Percentiles rank a stretch among this genome's conserved stretches.
phyloP scores from a whole-genome alignment of 2,329 filamentous ascomycete genomes.

The Botrytis cinerea region DNA sequence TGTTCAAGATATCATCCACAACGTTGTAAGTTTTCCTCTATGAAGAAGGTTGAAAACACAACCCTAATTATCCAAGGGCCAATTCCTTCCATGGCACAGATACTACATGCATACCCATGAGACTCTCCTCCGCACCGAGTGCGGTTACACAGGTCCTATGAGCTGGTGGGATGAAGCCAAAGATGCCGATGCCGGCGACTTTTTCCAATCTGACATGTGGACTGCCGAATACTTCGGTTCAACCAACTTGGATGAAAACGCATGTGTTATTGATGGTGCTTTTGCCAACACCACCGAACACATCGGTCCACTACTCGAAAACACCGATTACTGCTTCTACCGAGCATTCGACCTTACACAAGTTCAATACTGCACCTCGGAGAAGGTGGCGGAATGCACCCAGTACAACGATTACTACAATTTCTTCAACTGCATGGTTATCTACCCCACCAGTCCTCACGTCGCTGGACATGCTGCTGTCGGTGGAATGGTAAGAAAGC shows the following conservation, averaged over 20 bases:
- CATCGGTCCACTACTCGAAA: background rate
- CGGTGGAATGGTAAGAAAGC: background rate
- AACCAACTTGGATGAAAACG: background rate
- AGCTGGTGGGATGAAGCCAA: background rate
- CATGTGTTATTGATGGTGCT: slow-evolving; percentile 4
- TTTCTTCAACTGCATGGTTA: slow-evolving; percentile 15
- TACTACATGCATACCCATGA: background rate
- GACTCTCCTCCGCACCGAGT: background rate
- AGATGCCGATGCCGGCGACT: background rate
- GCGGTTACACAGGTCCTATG: background rate
- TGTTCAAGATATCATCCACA: slow-evolving; percentile 1
- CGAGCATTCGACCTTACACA: background rate
- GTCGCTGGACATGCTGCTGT: slow-evolving; percentile 5
- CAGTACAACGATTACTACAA: background rate
- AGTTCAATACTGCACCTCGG: background rate
- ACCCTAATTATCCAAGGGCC: background rate
- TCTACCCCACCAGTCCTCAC: slow-evolving; percentile 1
- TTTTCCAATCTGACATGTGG: slow-evolving; percentile 3
- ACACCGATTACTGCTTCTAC: slow-evolving; percentile 13
- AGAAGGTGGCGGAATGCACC: background rate
- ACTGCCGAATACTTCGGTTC: background rate
- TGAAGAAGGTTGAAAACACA: background rate
- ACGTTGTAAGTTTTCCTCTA: background rate
- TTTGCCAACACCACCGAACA: slow-evolving; percentile 13
- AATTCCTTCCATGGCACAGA: slow-evolving; percentile 2